Conservation (phyloP, 148 eudicot genomes). For the Rhododendron henanense region DNA sequence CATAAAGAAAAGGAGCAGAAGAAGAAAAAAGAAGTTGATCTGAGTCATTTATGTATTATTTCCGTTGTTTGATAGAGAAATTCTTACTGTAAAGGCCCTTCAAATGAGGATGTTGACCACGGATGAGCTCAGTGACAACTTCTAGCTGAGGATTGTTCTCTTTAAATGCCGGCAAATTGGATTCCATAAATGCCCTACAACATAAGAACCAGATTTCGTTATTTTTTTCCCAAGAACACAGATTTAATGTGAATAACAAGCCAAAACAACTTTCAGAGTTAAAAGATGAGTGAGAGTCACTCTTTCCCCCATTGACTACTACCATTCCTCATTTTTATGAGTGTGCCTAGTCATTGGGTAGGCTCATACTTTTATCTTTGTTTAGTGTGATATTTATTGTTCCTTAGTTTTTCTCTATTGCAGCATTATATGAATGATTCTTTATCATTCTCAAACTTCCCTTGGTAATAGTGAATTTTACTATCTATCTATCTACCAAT, state of each 20-base stretch:
- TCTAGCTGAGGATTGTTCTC: conserved; percentile 83
- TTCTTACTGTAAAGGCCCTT: conserved; percentile 73
- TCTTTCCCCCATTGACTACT: not conserved
- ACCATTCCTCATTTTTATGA: not conserved
- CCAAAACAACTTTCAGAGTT: not conserved
- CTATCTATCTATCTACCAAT: not conserved
- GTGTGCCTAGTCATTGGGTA: not conserved
- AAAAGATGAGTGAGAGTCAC: not conserved
- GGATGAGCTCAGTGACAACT: conserved; percentile 69
- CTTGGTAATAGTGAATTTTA: not conserved
- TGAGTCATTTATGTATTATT: not conserved
- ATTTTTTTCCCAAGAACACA: not conserved
- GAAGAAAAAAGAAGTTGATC: not conserved
- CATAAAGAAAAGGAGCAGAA: not conserved
- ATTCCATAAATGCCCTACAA: conserved; percentile 70
- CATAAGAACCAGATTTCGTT: not conserved
- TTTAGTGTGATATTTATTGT: not conserved
- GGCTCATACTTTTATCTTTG: not conserved
- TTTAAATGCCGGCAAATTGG: conserved; percentile 58
- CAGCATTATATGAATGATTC: not conserved
- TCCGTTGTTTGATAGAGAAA: not conserved
- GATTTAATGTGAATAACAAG: not conserved
- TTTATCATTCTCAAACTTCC: not conserved
- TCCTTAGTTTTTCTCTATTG: not conserved
- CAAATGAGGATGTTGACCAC: conserved; percentile 87